phyloP scores from a whole-genome alignment of 2,329 filamentous ascomycete species.

The Cryphonectria naterciae region DNA sequence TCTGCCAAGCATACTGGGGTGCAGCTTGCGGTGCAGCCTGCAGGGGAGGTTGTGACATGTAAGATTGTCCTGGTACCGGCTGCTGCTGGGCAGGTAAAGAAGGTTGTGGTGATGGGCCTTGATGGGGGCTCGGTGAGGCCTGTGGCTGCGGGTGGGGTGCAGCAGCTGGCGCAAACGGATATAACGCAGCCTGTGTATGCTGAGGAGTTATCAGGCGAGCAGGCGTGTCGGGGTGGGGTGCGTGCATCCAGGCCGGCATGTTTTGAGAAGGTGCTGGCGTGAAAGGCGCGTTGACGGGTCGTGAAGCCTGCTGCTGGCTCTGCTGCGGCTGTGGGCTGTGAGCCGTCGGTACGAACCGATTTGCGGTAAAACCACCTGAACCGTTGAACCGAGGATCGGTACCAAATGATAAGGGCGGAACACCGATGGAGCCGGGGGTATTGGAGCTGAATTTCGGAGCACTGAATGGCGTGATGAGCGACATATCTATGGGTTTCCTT shows the following conservation, averaged over 20 bases:
- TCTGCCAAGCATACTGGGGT: slow-evolving; percentile 47
- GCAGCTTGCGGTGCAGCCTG: slow-evolving; percentile 12
- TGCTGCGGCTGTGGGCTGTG: slow-evolving; percentile 38
- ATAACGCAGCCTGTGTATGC: slow-evolving; percentile 10
- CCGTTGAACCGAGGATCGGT: slow-evolving; percentile 33
- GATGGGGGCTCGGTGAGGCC: background rate
- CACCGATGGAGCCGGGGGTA: slow-evolving; percentile 22
- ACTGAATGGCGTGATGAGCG: slow-evolving; percentile 36
- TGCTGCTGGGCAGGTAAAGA: slow-evolving; percentile 19
- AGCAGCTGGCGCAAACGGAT: slow-evolving; percentile 1
- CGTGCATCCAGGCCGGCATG: slow-evolving; percentile 22
- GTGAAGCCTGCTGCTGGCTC: slow-evolving; percentile 23
- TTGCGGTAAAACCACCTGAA: slow-evolving; percentile 31
- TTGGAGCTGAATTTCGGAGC: slow-evolving; percentile 43
- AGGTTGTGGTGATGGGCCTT: slow-evolving; percentile 7
- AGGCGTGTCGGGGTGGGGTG: slow-evolving; percentile 1
- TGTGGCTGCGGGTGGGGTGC: slow-evolving; percentile 9
- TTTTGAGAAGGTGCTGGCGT: slow-evolving; percentile 12
- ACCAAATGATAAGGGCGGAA: slow-evolving; percentile 33
- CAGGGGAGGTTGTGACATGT: slow-evolving; percentile 18
- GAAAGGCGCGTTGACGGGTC: slow-evolving; percentile 9
- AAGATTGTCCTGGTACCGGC: slow-evolving; percentile 15
- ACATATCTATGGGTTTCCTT: slow-evolving; percentile 40
- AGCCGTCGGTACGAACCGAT: slow-evolving; percentile 36
- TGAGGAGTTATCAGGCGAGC: background rate